Base-by-base conservation (phyloP, 2,329 filamentous ascomycete species). In the Phoma herbarum region DNA sequence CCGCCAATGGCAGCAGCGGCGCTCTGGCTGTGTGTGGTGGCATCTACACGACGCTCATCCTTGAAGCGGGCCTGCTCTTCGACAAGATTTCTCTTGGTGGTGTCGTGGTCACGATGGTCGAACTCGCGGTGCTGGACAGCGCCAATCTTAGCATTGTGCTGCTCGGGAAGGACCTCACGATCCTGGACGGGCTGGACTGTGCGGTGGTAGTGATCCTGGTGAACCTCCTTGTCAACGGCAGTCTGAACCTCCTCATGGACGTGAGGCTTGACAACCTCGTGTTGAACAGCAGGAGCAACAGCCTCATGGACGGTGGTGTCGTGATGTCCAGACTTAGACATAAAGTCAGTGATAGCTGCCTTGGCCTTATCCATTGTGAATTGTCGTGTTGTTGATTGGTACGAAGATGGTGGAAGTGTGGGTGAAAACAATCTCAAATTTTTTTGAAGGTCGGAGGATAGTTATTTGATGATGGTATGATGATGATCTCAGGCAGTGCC, bases 201-300 rank as follows among this genome's bases (percentile, higher is more conserved):
- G 45, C 87, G 89, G 74, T 91, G 88, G 73, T 90, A 86, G 67
- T 91, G 89, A 59, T 91, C 86, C 72, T 90, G 88, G 71, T 91
- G 88, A 4, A 90, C 79, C 67, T 91, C 89, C 65, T 84, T 85
- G 71, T 91, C 87, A 25, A 91, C 75, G 7, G 86, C 88, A 1
- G 85, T 88, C 20, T 80, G 82, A 10, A 85, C 66, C n/a, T 88
- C 77, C 69, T 91, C 86, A 54, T 90, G 87, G 39, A 83, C 75
- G n/a, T 84, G 82, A 42, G 84, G 85, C 59, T 81, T 84, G 43
- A 90, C 75, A 1, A 82, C 81, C 76, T 91, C 88, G 18, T 89
- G 81, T 5, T 82, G 81, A 2, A 90, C 83, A 12, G 85, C 83
- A 0, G 85, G 83, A 39, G 85, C 83, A 41, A 90, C 83, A 9